Evolutionary conservation across 2,329 filamentous ascomycete species (phyloP).

Genomic region (Sporothrix protearum): DNA sequence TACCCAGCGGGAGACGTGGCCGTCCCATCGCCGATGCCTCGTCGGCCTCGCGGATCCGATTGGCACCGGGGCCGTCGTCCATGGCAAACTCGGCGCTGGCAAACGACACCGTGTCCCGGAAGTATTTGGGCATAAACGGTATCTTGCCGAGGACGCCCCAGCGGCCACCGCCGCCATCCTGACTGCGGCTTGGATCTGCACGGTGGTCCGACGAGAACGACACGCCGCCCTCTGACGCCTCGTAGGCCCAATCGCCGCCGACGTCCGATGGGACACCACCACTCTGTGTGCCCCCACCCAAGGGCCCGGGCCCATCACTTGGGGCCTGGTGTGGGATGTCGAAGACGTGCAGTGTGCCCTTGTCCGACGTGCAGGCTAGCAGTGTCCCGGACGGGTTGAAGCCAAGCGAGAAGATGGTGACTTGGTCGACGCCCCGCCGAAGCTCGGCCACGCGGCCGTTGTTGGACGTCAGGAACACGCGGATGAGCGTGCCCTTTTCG

Average conservation of each 20-base stretch:
- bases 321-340: slow-evolving; percentile 62
- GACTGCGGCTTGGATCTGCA: slow-evolving; percentile 25
- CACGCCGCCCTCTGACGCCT: slow-evolving; percentile 24
- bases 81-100: slow-evolving; percentile 77
- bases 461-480: slow-evolving; percentile 76
- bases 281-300: background rate
- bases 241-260: slow-evolving; percentile 28
- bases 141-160: slow-evolving; percentile 84
- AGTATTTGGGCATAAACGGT: slow-evolving; percentile 78
- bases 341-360: slow-evolving; percentile 92
- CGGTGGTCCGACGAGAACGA: slow-evolving; percentile 20
- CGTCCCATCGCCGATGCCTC: slow-evolving; percentile 49
- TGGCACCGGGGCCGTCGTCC: slow-evolving; percentile 53
- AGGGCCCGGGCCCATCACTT: background rate
- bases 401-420: slow-evolving; percentile 79
- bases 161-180: slow-evolving; percentile 56
- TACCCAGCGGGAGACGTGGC: slow-evolving; percentile 68
- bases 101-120: slow-evolving; percentile 87
- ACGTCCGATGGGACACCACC: slow-evolving; percentile 16
- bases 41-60: slow-evolving; percentile 35
- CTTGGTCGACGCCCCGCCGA: slow-evolving; percentile 82
- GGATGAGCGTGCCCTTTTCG: slow-evolving; percentile 84
- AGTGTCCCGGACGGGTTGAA: slow-evolving; percentile 79
- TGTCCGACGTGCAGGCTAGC: slow-evolving; percentile 92
- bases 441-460: slow-evolving; percentile 80